These are phyloP conservation scores for Ophiostoma sp. DNA, from an alignment of 2,329 filamentous ascomycete species.

Conservation along the genomic window DNA sequence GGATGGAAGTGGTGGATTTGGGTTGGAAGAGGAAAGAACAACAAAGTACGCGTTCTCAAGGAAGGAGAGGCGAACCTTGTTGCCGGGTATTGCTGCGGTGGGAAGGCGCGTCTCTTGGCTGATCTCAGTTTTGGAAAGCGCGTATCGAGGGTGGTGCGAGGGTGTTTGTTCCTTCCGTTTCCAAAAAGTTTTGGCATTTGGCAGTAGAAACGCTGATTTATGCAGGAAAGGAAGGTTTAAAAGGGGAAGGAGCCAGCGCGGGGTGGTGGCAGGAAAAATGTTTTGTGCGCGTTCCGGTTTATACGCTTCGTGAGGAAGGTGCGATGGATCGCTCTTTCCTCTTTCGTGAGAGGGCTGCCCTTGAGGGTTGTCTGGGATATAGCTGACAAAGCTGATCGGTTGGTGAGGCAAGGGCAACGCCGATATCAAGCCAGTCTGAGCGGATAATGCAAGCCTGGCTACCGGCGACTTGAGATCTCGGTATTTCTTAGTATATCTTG, in stretches of 20 bases:
- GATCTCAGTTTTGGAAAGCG: neutral
- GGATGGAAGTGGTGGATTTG: neutral
- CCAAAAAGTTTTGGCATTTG: neutral
- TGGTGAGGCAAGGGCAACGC: neutral
- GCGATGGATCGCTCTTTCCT: conserved; percentile 18
- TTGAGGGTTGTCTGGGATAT: neutral
- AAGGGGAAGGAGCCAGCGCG: neutral
- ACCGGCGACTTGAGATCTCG: neutral
- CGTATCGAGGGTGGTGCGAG: neutral
- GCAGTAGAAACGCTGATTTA: neutral
- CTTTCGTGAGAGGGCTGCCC: neutral
- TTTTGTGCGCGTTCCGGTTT: neutral
- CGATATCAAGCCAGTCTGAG: neutral
- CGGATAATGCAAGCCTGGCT: neutral
- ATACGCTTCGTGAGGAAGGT: conserved; percentile 18
- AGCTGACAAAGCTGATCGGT: neutral
- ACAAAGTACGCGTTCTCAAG: neutral
- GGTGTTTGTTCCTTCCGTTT: neutral
- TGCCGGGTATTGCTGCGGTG: neutral
- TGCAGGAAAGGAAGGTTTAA: neutral
- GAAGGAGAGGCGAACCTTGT: neutral
- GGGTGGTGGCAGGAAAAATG: neutral
- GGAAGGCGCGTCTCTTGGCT: conserved; percentile 6
- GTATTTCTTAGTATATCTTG: neutral
- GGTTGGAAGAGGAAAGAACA: conserved; percentile 8